Conservation (phyloP, 768 basidiomycete genomes). For the Boletellus ananas region DNA sequence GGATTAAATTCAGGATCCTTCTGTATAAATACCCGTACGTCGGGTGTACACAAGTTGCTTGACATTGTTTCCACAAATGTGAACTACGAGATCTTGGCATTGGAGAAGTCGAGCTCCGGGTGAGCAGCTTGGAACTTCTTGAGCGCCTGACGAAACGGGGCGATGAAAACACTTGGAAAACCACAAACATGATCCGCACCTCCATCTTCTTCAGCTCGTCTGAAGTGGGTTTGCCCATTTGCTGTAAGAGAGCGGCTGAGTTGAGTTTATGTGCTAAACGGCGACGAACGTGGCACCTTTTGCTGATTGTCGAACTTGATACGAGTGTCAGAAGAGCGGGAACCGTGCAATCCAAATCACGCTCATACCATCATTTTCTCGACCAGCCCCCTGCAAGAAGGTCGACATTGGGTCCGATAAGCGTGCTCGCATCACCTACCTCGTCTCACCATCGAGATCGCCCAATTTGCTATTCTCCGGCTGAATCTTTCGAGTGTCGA, state of each 20-base stretch:
- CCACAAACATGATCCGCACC: constrained; percentile 36
- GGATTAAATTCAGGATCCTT: constrained; percentile 8
- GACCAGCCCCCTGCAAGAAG: constrained; percentile 76
- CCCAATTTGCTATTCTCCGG: constrained; percentile 94
- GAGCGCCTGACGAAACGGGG: constrained; percentile 50
- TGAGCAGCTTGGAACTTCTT: constrained; percentile 87
- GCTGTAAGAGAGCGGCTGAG: constrained; percentile 40
- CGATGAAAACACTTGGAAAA: neutral
- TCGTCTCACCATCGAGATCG: constrained; percentile 93
- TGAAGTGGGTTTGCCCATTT: constrained; percentile 94
- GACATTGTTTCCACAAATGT: neutral
- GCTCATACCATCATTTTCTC: constrained; percentile 97
- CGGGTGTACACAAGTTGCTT: neutral
- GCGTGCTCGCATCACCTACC: constrained; percentile 41
- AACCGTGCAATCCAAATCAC: constrained; percentile 20
- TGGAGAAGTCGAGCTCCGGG: constrained; percentile 92
- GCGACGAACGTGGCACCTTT: constrained; percentile 28
- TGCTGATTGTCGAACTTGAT: constrained; percentile 43
- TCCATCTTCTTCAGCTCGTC: constrained; percentile 94
- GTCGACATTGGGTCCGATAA: constrained; percentile 8
- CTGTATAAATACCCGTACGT: neutral
- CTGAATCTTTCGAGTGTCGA: constrained; percentile 94
- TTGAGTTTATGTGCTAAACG: neutral
- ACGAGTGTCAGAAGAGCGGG: constrained; percentile 7
- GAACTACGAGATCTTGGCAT: constrained; percentile 75